A percentile compares a stretch with the other conserved stretches of the same genome.
Conservation (phyloP, 106 monocot species). For the Triglochin maritima region DNA sequence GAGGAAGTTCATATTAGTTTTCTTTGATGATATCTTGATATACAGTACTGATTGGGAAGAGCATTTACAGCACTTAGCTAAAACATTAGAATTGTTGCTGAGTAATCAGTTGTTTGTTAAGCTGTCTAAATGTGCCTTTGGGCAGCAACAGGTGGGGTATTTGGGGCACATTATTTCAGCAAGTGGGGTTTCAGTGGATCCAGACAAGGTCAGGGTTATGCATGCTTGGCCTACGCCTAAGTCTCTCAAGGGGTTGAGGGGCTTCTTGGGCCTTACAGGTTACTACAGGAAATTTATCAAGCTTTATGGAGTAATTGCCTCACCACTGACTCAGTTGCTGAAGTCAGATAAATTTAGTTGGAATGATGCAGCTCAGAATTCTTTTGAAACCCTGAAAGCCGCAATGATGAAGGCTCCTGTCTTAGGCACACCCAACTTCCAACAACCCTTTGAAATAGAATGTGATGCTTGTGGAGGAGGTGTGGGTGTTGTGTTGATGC, state of each 20-base stretch:
- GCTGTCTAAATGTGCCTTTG: background rate
- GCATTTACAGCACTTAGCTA: background rate
- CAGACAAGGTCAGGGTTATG: background rate
- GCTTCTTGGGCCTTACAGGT: background rate
- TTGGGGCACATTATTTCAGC: constrained; percentile 1
- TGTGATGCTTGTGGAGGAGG: background rate
- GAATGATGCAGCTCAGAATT: too few species aligned
- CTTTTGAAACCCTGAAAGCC: too few species aligned
- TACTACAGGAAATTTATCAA: too few species aligned
- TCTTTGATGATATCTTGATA: constrained; percentile 1
- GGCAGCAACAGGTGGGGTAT: background rate
- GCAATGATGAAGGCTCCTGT: too few species aligned
- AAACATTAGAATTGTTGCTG: background rate
- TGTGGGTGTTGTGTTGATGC: background rate
- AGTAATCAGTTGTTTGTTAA: background rate
- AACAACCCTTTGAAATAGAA: background rate
- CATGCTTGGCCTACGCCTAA: background rate
- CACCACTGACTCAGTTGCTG: too few species aligned
- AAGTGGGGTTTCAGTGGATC: background rate
- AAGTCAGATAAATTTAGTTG: too few species aligned
- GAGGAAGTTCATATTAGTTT: background rate
- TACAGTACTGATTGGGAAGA: background rate
- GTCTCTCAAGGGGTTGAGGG: too few species aligned
- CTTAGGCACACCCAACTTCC: too few species aligned
- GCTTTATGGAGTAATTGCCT: background rate